Conservation (phyloP, 768 basidiomycete species). For the Suillus alpinus region DNA sequence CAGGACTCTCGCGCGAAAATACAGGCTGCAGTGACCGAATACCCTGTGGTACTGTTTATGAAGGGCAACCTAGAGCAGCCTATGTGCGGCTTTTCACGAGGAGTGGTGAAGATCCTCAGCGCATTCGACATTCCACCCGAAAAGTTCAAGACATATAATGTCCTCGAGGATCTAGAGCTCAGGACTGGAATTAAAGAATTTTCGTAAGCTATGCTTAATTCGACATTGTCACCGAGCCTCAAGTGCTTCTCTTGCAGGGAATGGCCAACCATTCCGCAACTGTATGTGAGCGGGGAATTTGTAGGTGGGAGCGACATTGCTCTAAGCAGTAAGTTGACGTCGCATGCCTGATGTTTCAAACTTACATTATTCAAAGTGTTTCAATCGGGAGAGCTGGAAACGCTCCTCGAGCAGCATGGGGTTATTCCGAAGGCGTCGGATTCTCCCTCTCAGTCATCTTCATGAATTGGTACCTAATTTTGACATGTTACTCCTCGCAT, state of each 20-base stretch:
- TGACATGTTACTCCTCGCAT: neutral
- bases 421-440: neutral
- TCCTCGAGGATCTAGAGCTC: slow-evolving; percentile 82
- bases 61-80: slow-evolving; percentile 88
- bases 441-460: neutral
- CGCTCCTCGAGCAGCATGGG: neutral
- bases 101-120: slow-evolving; percentile 87
- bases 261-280: slow-evolving; percentile 97
- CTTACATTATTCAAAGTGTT: slow-evolving; percentile 5
- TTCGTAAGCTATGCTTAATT: slow-evolving; percentile 61
- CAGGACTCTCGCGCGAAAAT: slow-evolving; percentile 61
- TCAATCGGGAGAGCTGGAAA: slow-evolving; percentile 1
- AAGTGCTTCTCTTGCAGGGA: slow-evolving; percentile 49
- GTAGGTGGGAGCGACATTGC: slow-evolving; percentile 97
- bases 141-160: slow-evolving; percentile 88
- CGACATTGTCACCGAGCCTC: neutral
- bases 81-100: slow-evolving; percentile 94
- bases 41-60: slow-evolving; percentile 95
- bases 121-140: slow-evolving; percentile 75
- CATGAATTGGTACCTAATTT: neutral
- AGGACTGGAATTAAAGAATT: slow-evolving; percentile 91
- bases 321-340: slow-evolving; percentile 67
- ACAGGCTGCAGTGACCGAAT: slow-evolving; percentile 68
- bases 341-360: neutral
- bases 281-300: slow-evolving; percentile 94